phyloP scores from a whole-genome alignment of 768 basidiomycete genomes.

The Candolleomyces efflorescens region DNA sequence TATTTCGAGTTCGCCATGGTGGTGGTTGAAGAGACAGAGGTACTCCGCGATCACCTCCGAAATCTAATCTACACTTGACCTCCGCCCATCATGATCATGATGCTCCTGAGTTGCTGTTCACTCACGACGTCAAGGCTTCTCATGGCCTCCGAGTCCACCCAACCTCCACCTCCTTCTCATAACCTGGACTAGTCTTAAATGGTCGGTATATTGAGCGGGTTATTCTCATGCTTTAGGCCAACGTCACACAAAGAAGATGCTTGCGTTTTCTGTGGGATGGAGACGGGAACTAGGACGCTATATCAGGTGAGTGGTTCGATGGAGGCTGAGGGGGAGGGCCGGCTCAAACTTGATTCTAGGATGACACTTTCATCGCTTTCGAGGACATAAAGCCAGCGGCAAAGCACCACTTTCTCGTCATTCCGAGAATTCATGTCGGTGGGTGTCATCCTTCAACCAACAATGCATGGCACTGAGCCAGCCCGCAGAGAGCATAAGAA shows the following conservation, averaged over 20 bases:
- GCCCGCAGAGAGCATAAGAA: conserved; percentile 49
- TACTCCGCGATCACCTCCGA: not conserved
- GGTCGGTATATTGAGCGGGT: not conserved
- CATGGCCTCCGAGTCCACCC: not conserved
- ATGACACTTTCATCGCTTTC: conserved; percentile 47
- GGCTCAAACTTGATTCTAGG: conserved; percentile 24
- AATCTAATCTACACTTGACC: not conserved
- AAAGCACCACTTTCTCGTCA: conserved; percentile 44
- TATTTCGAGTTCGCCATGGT: conserved; percentile 91
- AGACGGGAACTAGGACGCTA: not conserved
- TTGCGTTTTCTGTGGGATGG: not conserved
- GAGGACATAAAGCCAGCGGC: conserved; percentile 47
- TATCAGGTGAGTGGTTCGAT: not conserved
- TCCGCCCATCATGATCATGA: not conserved
- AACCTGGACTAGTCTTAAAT: too few relatives aligned
- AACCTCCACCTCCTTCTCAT: not conserved
- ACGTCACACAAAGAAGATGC: not conserved
- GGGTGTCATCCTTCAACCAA: conserved; percentile 9
- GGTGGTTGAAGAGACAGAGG: not conserved
- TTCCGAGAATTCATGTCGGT: conserved; percentile 53
- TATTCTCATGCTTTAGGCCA: not conserved
- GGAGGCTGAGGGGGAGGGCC: too few relatives aligned
- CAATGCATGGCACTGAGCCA: not conserved
- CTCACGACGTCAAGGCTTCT: not conserved
- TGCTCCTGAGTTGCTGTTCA: not conserved